Evolutionary conservation across 1,139 yeast genomes (phyloP), one percentile per base, ranked within the genome.

Genomic region (Debaryomyces sp.): DNA sequence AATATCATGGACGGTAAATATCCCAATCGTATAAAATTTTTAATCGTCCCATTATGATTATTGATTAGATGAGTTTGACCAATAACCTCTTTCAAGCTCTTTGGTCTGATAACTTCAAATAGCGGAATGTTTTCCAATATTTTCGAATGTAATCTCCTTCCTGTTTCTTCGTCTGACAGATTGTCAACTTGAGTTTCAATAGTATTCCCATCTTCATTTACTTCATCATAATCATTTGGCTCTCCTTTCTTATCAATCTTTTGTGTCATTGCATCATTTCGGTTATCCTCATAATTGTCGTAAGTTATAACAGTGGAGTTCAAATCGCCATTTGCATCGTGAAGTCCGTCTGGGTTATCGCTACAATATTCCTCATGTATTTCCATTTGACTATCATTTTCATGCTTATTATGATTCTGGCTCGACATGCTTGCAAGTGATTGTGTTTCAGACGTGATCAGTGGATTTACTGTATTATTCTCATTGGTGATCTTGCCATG

Each of bases 1-100:
- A 76, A 60, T 5, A 76, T 60, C 78, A 76, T 74, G 5, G 78
- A 73, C 0, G 80, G 80, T 12, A 76, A 59, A 54, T 70, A 72
- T 0, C 75, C 71, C 33, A 74, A 51, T n/a, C 66, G 54, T 5
- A 75, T 54, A 48, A 68, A 75, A 48, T 66, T 68, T 13, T 55
- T 49, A 6, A 75, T 66, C 9, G 62, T 58, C 1, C 79, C 79
- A 49, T 63, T 52, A 1, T 51, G 49, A 1, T 57, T 51, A 44
- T 64, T 53, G 12, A 73, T 48, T 3, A 75, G 60, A 54, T 75
- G 78, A 1, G 52, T 47, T 54, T 75, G 80, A 2, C 80, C 80
- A n/a, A 73, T 58, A 49, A 67, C 72, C 3, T 64, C 63, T 2
- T 48, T 40, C 18, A 73, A 55, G 6, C 50, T 30, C 3, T 48